Conservation (phyloP, 768 basidiomycete genomes). For the Lactarius evosmus region DNA sequence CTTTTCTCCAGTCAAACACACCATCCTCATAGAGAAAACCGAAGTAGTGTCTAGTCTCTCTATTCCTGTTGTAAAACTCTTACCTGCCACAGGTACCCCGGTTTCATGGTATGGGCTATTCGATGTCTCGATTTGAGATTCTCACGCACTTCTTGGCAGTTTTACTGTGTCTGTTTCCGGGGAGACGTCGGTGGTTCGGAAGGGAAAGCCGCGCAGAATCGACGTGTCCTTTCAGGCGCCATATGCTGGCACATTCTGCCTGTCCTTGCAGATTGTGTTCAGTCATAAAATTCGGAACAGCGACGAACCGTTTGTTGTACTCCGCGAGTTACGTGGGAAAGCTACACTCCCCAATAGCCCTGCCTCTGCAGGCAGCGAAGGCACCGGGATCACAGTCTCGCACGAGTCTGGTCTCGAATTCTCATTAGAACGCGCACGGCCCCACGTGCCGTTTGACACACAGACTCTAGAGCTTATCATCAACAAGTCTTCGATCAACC, state of each 20-base stretch:
- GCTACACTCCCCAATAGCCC: background rate
- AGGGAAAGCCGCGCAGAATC: background rate
- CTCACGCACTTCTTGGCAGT: slow-evolving; percentile 1
- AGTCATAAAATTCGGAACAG: background rate
- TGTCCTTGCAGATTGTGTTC: slow-evolving; percentile 3
- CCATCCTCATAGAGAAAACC: slow-evolving; percentile 4
- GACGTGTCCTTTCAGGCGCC: slow-evolving; percentile 12
- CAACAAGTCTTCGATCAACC: background rate
- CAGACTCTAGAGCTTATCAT: slow-evolving; percentile 7
- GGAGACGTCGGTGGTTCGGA: background rate
- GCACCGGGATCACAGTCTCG: slow-evolving; percentile 16
- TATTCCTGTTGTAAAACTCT: background rate
- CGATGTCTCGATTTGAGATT: background rate
- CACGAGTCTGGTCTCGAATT: slow-evolving; percentile 24
- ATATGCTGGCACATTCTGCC: slow-evolving; percentile 2
- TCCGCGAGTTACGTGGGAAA: slow-evolving; percentile 7
- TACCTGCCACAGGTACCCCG: background rate
- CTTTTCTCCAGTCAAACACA: background rate
- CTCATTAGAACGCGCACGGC: background rate
- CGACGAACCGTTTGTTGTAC: slow-evolving; percentile 5
- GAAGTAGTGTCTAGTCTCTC: background rate
- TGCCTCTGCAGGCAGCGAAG: background rate
- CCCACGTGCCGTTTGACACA: background rate
- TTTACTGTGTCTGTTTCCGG: slow-evolving; percentile 2
- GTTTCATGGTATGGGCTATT: slow-evolving; percentile 7